Evolutionary conservation across 2,329 filamentous ascomycete genomes (phyloP).

Genomic region (Aspergillus intermedius): DNA sequence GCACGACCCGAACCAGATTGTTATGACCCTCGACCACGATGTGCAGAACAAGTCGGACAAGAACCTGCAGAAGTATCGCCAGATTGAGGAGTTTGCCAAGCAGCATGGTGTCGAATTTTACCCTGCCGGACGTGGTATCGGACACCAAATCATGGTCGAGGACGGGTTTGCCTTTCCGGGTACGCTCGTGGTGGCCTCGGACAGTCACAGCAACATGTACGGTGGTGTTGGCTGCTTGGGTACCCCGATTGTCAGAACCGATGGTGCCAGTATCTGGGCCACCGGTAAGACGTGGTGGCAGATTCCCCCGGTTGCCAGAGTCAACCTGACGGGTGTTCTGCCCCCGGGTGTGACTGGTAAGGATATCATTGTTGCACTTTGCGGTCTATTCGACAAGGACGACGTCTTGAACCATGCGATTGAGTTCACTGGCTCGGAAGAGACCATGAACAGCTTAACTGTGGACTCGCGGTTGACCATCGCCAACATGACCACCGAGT

Average conservation of each 20-base stretch:
- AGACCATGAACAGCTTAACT: constrained; percentile 66
- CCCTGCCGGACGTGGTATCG: constrained; percentile 71
- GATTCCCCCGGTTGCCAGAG: constrained; percentile 73
- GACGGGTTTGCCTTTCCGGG: constrained; percentile 80
- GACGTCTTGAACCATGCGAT: constrained; percentile 88
- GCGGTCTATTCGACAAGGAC: constrained; percentile 75
- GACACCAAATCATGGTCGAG: constrained; percentile 72
- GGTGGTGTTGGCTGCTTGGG: constrained; percentile 71
- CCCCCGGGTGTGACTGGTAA: constrained; percentile 82
- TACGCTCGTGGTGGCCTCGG: constrained; percentile 69
- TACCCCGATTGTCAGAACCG: constrained; percentile 77
- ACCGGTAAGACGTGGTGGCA: constrained; percentile 84
- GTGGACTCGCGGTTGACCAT: constrained; percentile 66
- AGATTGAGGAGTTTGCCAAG: constrained; percentile 76
- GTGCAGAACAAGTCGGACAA: constrained; percentile 73
- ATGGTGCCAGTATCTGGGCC: constrained; percentile 79
- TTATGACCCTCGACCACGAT: constrained; percentile 82
- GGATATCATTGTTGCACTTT: constrained; percentile 86
- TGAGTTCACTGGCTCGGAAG: constrained; percentile 74
- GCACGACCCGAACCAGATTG: constrained; percentile 64
- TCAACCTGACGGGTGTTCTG: constrained; percentile 68
- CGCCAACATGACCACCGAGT: constrained; percentile 76
- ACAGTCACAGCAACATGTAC: constrained; percentile 71
- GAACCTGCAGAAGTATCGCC: constrained; percentile 75
- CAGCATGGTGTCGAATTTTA: constrained; percentile 73